These are phyloP conservation scores for Rhodamnia argentea DNA, from an alignment of 345 rosid genomes.

Conservation along the genomic window DNA sequence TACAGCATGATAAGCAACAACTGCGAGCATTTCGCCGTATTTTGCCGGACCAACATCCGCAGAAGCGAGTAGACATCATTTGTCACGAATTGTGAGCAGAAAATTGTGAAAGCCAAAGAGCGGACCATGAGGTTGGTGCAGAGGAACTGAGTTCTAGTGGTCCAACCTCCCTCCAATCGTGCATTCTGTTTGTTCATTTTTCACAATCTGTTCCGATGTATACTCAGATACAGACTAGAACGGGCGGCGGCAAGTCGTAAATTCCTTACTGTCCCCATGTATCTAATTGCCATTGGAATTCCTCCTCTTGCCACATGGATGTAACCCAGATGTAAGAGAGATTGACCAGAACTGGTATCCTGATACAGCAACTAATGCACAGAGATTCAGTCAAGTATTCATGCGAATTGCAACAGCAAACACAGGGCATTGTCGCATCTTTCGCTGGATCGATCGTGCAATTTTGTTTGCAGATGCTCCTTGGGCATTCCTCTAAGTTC, in stretches of 20 bases:
- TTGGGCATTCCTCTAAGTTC: background rate
- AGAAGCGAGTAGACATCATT: slow-evolving; percentile 19
- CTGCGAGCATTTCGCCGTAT: background rate
- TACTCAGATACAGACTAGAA: background rate
- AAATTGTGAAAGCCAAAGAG: slow-evolving; percentile 26
- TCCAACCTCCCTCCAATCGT: background rate
- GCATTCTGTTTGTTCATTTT: background rate
- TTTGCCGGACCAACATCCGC: background rate
- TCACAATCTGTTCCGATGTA: background rate
- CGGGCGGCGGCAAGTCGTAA: too few species aligned
- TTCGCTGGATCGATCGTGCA: background rate
- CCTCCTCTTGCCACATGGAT: too few species aligned
- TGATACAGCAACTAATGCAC: too few species aligned
- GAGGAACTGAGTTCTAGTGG: background rate
- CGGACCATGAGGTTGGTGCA: background rate
- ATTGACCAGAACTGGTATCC: too few species aligned
- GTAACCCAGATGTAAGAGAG: too few species aligned
- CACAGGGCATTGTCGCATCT: background rate
- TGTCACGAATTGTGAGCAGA: slow-evolving; percentile 45
- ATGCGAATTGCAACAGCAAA: too few species aligned
- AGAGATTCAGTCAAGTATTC: too few species aligned
- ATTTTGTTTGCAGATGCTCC: accelerated
- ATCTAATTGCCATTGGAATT: too few species aligned
- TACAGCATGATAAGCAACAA: background rate
- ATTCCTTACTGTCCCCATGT: too few species aligned